These are phyloP conservation scores for Hypoxylon crocopeplum DNA, from an alignment of 495 filamentous ascomycete genomes.

Conservation along the genomic window DNA sequence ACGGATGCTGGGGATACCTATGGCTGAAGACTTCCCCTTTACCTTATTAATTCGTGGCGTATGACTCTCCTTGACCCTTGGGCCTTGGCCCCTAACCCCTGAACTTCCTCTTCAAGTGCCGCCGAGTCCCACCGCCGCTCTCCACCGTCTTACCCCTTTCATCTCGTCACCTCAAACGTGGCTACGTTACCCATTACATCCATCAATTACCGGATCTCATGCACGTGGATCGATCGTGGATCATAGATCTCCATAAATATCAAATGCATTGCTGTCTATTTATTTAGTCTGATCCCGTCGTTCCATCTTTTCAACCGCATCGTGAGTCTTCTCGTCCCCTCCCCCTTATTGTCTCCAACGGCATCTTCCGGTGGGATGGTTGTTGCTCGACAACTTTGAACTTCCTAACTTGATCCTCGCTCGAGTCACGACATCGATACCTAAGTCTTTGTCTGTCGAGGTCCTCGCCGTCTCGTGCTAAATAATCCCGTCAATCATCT, in stretches of 20 bases:
- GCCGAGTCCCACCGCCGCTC: too few species aligned
- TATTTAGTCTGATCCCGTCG: too few species aligned
- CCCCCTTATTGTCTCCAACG: not conserved
- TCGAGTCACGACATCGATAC: not conserved
- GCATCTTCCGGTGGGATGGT: slow-evolving; percentile 8
- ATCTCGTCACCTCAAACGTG: not conserved
- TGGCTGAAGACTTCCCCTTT: too few species aligned
- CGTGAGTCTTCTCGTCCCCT: slow-evolving; percentile 3
- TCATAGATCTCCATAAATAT: slow-evolving; percentile 7
- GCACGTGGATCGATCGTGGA: not conserved
- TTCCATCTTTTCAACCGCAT: not conserved
- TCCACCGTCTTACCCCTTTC: slow-evolving; percentile 13
- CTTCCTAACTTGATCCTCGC: slow-evolving; percentile 2
- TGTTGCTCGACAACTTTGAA: not conserved
- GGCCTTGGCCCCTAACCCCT: too few species aligned
- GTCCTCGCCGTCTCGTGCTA: not conserved
- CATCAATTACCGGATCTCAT: not conserved
- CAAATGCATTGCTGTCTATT: not conserved
- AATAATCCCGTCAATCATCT: slow-evolving; percentile 34
- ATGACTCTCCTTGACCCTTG: too few species aligned
- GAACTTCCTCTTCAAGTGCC: too few species aligned
- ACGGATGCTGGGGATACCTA: too few species aligned
- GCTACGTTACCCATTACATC: not conserved
- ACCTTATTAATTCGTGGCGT: too few species aligned
- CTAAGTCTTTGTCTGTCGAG: not conserved